These are phyloP conservation scores for Hydrangea macrophylla DNA, from an alignment of 148 eudicot genomes.

Conservation along the genomic window DNA sequence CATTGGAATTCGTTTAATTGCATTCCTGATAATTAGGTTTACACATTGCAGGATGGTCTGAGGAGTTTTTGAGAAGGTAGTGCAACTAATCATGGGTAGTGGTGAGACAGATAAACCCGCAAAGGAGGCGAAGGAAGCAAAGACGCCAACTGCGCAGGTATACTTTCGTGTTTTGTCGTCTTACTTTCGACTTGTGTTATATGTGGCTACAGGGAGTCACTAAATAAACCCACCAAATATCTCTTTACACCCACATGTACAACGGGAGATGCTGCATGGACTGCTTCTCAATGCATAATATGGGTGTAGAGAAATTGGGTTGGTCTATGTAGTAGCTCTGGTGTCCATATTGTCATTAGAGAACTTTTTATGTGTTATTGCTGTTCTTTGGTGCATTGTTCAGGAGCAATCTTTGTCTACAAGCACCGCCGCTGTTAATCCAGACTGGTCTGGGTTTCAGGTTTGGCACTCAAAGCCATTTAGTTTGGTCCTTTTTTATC, in stretches of 20 bases:
- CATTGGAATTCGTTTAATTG: background rate
- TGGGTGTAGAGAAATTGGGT: too few species aligned
- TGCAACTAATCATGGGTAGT: conserved; percentile 58
- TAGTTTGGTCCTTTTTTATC: background rate
- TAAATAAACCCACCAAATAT: too few species aligned
- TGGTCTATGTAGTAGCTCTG: too few species aligned
- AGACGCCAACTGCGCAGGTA: conserved; percentile 49
- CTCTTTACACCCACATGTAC: too few species aligned
- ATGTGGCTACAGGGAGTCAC: too few species aligned
- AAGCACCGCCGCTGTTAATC: conserved; percentile 56
- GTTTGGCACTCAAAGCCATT: conserved; percentile 31
- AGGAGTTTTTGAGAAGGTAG: conserved; percentile 8
- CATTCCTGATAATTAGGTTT: background rate
- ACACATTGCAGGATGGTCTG: conserved; percentile 25
- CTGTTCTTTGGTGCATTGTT: conserved; percentile 18
- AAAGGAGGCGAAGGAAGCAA: conserved; percentile 58
- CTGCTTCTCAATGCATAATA: too few species aligned
- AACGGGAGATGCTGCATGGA: too few species aligned
- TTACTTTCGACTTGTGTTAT: background rate
- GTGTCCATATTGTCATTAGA: conserved; percentile 3
- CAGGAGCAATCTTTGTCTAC: conserved; percentile 74
- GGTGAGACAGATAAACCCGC: conserved; percentile 79
- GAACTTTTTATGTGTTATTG: background rate
- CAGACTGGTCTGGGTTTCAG: conserved; percentile 98
- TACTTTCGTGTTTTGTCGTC: conserved; percentile 16